phyloP scores from a whole-genome alignment of 2,329 filamentous ascomycete genomes.

The Epicoccum sorghinum region DNA sequence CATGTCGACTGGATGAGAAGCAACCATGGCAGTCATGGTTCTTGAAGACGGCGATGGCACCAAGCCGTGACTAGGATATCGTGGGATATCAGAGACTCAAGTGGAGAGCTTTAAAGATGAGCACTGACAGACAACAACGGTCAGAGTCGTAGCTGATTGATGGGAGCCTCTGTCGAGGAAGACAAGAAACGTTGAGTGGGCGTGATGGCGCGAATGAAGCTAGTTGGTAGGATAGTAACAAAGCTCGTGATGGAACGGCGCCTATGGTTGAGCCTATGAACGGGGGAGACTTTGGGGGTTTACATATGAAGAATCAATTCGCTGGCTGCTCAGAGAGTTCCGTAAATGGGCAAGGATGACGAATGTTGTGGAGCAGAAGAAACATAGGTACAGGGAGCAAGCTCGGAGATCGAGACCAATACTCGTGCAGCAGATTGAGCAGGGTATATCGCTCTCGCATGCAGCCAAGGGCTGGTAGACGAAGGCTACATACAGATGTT shows the following conservation, averaged over 20 bases:
- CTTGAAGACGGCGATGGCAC: slow-evolving; percentile 27
- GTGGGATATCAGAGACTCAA: slow-evolving; percentile 25
- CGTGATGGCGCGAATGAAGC: slow-evolving; percentile 35
- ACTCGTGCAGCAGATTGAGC: slow-evolving; percentile 40
- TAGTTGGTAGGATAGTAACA: slow-evolving; percentile 38
- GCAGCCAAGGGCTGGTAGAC: slow-evolving; percentile 42
- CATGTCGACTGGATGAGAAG: slow-evolving; percentile 41
- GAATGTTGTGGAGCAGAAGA: slow-evolving; percentile 40
- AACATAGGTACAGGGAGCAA: slow-evolving; percentile 35
- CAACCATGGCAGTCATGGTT: slow-evolving; percentile 48
- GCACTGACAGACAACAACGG: slow-evolving; percentile 28
- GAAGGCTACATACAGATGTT: slow-evolving; percentile 31
- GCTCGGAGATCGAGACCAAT: slow-evolving; percentile 39
- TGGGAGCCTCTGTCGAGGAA: neutral
- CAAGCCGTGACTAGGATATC: slow-evolving; percentile 13
- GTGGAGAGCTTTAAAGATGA: slow-evolving; percentile 24
- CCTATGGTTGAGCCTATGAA: slow-evolving; percentile 22
- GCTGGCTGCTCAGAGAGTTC: slow-evolving; percentile 35
- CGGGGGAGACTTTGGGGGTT: slow-evolving; percentile 37
- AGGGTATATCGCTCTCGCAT: slow-evolving; percentile 41
- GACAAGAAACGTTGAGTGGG: slow-evolving; percentile 5
- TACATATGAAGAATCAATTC: slow-evolving; percentile 43
- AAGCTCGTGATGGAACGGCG: slow-evolving; percentile 27
- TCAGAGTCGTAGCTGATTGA: slow-evolving; percentile 30
- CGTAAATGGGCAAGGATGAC: slow-evolving; percentile 42